Evolutionary conservation across 164 flowering plant genomes (phyloP).

Genomic region (Sextonia rubra): DNA sequence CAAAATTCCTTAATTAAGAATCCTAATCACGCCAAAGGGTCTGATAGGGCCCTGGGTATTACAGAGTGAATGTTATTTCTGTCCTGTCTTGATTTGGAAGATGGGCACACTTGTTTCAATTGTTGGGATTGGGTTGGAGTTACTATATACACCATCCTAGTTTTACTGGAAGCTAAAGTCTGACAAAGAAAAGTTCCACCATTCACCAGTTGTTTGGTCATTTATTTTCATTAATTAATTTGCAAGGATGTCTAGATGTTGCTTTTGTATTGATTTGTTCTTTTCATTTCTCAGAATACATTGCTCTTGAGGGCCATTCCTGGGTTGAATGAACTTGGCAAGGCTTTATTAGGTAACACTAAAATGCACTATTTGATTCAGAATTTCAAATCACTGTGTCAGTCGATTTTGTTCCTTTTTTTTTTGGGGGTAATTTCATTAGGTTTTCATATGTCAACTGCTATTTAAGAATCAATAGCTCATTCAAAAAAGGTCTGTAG

Average conservation of each 20-base stretch:
- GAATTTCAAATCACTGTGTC: background rate
- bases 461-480: background rate
- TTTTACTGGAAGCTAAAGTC: background rate
- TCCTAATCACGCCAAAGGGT: no score
- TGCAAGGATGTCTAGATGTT: background rate
- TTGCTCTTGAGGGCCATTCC: constrained; percentile 33
- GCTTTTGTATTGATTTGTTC: background rate
- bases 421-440: background rate
- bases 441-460: background rate
- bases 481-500: background rate
- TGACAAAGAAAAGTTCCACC: background rate
- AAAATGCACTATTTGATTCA: background rate
- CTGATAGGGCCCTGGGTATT: no score
- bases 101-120: background rate
- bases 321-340: constrained; percentile 29
- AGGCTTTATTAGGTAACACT: constrained; percentile 26
- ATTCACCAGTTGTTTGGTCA: background rate
- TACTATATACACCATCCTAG: background rate
- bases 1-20: no score
- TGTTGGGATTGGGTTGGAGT: background rate
- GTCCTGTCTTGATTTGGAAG: background rate
- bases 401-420: background rate
- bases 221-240: background rate
- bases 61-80: background rate
- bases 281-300: constrained; percentile 23